Evolutionary conservation across 768 basidiomycete genomes (phyloP), one percentile per base, ranked within the genome.

Genomic region (Asterophora lycoperdoides): DNA sequence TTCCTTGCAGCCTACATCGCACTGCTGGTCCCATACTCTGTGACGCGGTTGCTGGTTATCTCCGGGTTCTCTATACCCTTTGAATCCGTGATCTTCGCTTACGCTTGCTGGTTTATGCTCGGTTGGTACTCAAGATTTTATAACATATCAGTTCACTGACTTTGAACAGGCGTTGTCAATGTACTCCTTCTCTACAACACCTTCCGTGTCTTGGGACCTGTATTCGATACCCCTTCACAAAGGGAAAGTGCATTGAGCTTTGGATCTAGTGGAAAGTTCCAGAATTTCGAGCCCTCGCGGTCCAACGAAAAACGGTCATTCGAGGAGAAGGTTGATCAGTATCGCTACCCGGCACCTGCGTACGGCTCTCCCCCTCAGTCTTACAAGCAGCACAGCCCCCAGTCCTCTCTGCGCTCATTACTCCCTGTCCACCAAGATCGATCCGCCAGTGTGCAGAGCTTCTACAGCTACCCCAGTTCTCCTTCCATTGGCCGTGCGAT

Each of bases 121-220:
- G 64, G 5, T 64, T 70, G 46, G 70, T 79, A 15, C 74, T 46
- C 20, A 17, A 11, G 3, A 19, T 20, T 32, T 38, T 17, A 19
- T 14, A 3, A 1, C 18, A n/a, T n/a, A 18, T 2, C 8, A 32
- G 18, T 36, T 44, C 33, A 32, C 11, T 42, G 9, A 48, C n/a
- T 36, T 23, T 41, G 14, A 19, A 8, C 50, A 89, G 87, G 84
- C 36, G 56, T 81, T 20, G 78, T 79, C 18, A 83, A 89, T 56
- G 83, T 84, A 20, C 49, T 75, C 8, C 68, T 89, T n/a, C 72
- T 88, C 23, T 80, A 76, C 68, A 86, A 84, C 59, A 86, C 82
- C 8, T 77, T 86, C 60, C 77, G 80, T 8, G 73, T 85, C 43
- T 66, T 89, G 29, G 69, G 72, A 8, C 77, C 77, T 19, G 76